phyloP scores from a whole-genome alignment of 78 protist species.

The Monocercomonoides exilis region DNA sequence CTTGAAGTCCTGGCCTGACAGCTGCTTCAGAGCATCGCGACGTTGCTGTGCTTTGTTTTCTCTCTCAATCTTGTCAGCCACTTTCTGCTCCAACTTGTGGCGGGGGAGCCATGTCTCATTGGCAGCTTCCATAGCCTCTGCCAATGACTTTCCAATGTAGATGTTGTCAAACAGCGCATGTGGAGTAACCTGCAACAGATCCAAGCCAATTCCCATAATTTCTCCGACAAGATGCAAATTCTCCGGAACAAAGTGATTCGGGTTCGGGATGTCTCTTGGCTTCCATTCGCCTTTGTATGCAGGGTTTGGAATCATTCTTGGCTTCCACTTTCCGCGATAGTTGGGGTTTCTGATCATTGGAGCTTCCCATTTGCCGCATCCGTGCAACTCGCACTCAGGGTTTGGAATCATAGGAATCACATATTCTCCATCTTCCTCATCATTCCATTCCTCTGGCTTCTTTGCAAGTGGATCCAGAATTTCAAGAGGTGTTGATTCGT shows the following conservation, averaged over 20 bases:
- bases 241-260: not conserved
- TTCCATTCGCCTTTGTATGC: slow-evolving; percentile 20
- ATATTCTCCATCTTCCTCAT: slow-evolving; percentile 52
- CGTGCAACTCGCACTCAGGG: not conserved
- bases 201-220: not conserved
- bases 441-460: slow-evolving; percentile 47
- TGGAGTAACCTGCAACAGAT: not conserved
- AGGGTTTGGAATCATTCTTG: slow-evolving; percentile 16
- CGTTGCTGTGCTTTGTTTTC: not conserved
- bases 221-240: not conserved
- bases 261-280: slow-evolving; percentile 15
- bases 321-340: slow-evolving; percentile 22
- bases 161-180: not conserved
- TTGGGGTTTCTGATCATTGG: slow-evolving; percentile 20
- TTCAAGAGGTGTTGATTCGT: slow-evolving; percentile 16
- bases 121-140: too few relatives aligned
- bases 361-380: slow-evolving; percentile 29
- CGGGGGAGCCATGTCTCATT: not conserved
- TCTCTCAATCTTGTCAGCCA: not conserved
- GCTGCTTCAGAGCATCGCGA: not conserved
- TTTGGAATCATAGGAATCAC: slow-evolving; percentile 30
- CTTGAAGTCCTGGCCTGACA: not conserved
- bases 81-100: not conserved
- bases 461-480: slow-evolving; percentile 28
- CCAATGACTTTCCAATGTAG: not conserved